Evolutionary conservation across 2,329 filamentous ascomycete genomes (phyloP).

Genomic region (Fusarium tupiense): DNA sequence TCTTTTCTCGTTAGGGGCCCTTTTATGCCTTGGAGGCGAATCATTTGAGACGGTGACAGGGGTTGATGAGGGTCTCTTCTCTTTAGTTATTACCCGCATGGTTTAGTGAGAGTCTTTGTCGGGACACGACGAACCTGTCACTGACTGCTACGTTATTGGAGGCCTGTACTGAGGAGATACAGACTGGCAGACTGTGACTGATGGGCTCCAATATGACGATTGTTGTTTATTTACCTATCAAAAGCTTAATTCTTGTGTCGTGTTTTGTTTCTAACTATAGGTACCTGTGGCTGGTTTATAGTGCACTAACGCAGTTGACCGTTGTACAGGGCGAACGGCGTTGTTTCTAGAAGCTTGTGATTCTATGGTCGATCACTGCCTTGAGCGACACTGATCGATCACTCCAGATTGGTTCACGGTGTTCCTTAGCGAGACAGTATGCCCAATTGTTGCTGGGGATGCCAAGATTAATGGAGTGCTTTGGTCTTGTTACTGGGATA

Average conservation of each 20-base stretch:
- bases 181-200: not conserved
- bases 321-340: constrained; percentile 7
- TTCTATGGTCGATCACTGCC: not conserved
- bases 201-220: not conserved
- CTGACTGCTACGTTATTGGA: not conserved
- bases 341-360: constrained; percentile 25
- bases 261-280: not conserved
- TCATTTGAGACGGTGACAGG: constrained; percentile 23
- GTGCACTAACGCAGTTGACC: constrained; percentile 5
- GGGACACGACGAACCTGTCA: not conserved
- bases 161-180: constrained; percentile 2
- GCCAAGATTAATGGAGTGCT: not conserved
- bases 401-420: not conserved
- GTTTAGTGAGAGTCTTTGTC: constrained; percentile 8
- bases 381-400: not conserved
- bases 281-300: not conserved
- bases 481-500: not conserved
- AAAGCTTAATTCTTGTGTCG: not conserved
- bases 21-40: constrained; percentile 31
- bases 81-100: constrained; percentile 15
- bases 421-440: not conserved
- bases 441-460: not conserved
- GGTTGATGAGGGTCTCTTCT: constrained; percentile 1
- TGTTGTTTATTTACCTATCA: constrained; percentile 7
- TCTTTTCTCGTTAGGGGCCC: constrained; percentile 5